A percentile compares a stretch with the other conserved stretches of the same genome.
Conservation (phyloP, 331 rosid species). For the Spiraea crenata region DNA sequence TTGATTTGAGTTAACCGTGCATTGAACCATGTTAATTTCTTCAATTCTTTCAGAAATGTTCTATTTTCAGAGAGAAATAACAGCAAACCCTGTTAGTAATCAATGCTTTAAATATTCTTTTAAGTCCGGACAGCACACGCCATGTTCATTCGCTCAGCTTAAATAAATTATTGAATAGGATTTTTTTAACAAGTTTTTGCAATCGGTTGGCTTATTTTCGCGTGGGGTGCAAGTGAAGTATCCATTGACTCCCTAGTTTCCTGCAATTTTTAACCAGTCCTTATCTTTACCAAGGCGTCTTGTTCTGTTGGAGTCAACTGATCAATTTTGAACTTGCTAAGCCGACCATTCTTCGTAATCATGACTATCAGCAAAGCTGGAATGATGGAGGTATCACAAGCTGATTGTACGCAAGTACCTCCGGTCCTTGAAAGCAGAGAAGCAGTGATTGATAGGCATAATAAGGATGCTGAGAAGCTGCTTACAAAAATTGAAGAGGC, state of each 20-base stretch:
- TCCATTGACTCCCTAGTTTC: not conserved
- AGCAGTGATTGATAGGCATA: not conserved
- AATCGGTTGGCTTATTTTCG: constrained; percentile 34
- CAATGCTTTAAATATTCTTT: too few relatives aligned
- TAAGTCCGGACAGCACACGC: too few relatives aligned
- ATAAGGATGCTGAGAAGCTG: constrained; percentile 9
- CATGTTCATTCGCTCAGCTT: not conserved
- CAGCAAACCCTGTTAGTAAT: too few relatives aligned
- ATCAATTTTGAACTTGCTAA: too few relatives aligned
- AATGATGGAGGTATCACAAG: constrained; percentile 24
- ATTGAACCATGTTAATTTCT: too few relatives aligned
- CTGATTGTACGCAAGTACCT: not conserved
- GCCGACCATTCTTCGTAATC: too few relatives aligned
- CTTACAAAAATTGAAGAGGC: constrained; percentile 28
- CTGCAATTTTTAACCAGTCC: not conserved
- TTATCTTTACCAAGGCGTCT: too few relatives aligned
- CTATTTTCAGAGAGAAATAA: too few relatives aligned
- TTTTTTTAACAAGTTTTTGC: not conserved
- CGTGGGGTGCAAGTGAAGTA: constrained; percentile 36
- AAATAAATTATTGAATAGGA: not conserved
- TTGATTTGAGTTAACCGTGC: too few relatives aligned
- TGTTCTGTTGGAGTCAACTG: too few relatives aligned
- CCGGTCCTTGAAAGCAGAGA: not conserved
- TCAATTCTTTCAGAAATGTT: too few relatives aligned
- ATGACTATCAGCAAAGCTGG: not conserved